A percentile compares a stretch with the other conserved stretches of the same genome.
Evolutionary conservation across 305 asterid species (phyloP).

Genomic region (Withania somnifera): DNA sequence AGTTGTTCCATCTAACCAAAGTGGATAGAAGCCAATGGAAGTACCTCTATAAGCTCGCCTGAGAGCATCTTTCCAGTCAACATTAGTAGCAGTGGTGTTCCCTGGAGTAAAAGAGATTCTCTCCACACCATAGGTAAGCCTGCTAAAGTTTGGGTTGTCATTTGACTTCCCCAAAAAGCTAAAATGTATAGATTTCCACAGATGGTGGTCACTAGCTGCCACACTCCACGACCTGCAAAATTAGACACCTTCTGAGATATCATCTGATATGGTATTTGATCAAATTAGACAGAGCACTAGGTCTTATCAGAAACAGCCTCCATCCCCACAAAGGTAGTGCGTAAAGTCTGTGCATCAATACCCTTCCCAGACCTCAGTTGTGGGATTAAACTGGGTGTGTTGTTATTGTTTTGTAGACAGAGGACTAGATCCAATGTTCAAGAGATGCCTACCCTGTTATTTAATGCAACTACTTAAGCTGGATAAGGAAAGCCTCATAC

Average conservation of each 20-base stretch:
- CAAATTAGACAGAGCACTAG: neutral
- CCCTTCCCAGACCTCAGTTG: too few species aligned
- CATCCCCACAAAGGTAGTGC: too few species aligned
- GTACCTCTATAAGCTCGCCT: slow-evolving; percentile 42
- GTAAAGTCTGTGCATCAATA: too few species aligned
- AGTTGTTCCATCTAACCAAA: neutral
- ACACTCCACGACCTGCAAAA: slow-evolving; percentile 55
- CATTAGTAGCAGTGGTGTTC: slow-evolving; percentile 1
- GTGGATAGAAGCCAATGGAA: neutral
- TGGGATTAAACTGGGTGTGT: too few species aligned
- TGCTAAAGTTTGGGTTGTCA: neutral
- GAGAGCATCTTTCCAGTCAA: slow-evolving; percentile 40
- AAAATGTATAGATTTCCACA: slow-evolving; percentile 46
- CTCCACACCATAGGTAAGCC: neutral
- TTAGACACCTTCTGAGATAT: neutral
- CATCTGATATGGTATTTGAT: neutral
- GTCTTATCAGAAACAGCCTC: too few species aligned
- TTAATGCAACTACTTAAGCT: neutral
- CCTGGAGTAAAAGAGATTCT: neutral
- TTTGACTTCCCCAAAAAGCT: slow-evolving; percentile 24
- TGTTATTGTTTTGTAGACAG: too few species aligned
- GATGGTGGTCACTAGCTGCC: slow-evolving; percentile 50
- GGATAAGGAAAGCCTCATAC: slow-evolving; percentile 18
- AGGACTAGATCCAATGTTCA: neutral
- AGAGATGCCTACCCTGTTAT: neutral